A percentile compares a stretch with the other conserved stretches of the same genome.
These are phyloP conservation scores for Schizochytrium sp. DNA, from an alignment of 108 stramenopile species.

Conservation along the genomic window DNA sequence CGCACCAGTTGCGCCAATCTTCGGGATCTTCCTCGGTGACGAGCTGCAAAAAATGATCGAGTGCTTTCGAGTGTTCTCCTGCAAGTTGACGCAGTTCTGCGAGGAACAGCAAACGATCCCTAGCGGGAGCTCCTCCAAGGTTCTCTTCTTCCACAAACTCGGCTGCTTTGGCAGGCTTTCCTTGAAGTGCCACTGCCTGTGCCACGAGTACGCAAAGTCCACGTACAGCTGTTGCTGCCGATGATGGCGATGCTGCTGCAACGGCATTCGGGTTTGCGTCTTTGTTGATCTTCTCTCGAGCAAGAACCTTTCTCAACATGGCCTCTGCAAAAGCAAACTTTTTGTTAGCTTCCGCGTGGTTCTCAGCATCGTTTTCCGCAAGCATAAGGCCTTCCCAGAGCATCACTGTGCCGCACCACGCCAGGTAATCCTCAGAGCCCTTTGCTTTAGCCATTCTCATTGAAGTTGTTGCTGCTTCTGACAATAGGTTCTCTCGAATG, in stretches of 20 bases:
- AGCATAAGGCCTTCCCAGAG: slow-evolving; percentile 39
- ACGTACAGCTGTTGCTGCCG: background rate
- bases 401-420: slow-evolving; percentile 28
- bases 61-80: slow-evolving; percentile 2
- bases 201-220: slow-evolving; percentile 1
- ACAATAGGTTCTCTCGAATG: background rate
- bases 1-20: slow-evolving; percentile 55
- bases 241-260: background rate
- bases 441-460: slow-evolving; percentile 27
- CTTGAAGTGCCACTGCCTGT: background rate
- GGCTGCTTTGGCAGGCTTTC: background rate
- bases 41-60: background rate
- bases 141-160: slow-evolving; percentile 32
- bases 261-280: background rate
- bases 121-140: background rate
- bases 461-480: background rate
- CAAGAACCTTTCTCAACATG: slow-evolving; percentile 37
- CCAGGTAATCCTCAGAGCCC: slow-evolving; percentile 16
- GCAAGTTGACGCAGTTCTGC: slow-evolving; percentile 20
- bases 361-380: background rate
- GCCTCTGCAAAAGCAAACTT: slow-evolving; percentile 31
- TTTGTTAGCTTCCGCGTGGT: background rate
- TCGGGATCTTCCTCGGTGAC: background rate
- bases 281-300: background rate
- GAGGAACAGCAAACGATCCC: slow-evolving; percentile 41